These are phyloP conservation scores for Cladosporium velox DNA, from an alignment of 2,329 filamentous ascomycete genomes.

Conservation along the genomic window DNA sequence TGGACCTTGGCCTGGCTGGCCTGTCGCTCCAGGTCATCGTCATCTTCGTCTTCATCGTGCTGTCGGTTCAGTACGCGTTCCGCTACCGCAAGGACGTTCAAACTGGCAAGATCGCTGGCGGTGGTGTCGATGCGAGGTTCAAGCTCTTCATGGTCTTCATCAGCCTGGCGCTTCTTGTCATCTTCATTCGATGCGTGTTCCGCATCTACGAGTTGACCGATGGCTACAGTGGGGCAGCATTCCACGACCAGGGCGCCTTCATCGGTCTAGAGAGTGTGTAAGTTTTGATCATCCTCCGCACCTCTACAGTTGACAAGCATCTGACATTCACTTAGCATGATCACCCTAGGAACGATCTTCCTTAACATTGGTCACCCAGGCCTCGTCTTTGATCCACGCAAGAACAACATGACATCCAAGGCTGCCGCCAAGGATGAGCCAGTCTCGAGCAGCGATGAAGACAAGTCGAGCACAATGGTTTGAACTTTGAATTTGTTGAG, in stretches of 20 bases:
- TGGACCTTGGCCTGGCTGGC: slow-evolving; percentile 67
- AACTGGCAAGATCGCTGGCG: background rate
- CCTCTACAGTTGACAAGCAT: background rate
- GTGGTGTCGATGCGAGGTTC: slow-evolving; percentile 43
- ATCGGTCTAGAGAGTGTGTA: slow-evolving; percentile 35
- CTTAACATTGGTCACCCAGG: slow-evolving; percentile 18
- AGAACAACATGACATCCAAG: background rate
- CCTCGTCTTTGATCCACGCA: slow-evolving; percentile 14
- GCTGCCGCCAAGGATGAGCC: background rate
- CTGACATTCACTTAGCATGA: slow-evolving; percentile 14
- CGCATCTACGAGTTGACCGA: slow-evolving; percentile 65
- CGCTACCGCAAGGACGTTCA: slow-evolving; percentile 2
- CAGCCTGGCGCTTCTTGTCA: slow-evolving; percentile 58
- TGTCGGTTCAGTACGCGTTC: slow-evolving; percentile 14
- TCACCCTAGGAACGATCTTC: slow-evolving; percentile 6
- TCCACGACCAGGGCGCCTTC: slow-evolving; percentile 24
- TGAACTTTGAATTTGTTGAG: background rate
- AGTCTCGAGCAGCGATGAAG: slow-evolving; percentile 13
- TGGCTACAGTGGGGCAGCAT: slow-evolving; percentile 60
- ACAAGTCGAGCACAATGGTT: background rate
- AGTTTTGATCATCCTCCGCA: background rate
- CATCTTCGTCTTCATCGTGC: slow-evolving; percentile 55
- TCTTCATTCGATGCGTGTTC: slow-evolving; percentile 65
- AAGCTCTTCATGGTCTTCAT: slow-evolving; percentile 56
- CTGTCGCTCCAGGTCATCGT: slow-evolving; percentile 63